Evolutionary conservation across 2,329 filamentous ascomycete genomes (phyloP), one percentile per base, ranked within the genome.

Genomic region (Xylariaceae sp.): DNA sequence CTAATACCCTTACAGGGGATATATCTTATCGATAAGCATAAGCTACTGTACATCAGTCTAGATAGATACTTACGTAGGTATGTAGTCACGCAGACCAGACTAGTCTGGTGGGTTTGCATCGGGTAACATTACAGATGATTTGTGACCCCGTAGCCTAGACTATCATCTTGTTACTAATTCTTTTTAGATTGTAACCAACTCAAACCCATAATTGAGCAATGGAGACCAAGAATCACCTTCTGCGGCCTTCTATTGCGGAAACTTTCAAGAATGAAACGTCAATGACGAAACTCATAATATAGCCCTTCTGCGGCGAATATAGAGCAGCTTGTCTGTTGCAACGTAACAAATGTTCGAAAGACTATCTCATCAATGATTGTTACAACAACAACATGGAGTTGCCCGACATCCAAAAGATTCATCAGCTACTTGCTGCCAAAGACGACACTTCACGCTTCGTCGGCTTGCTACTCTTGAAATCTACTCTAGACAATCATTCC

Each of bases 371-470:
- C 30, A n/a, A 18, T n/a, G n/a, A n/a, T 32, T n/a, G n/a, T 18
- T 20, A 15, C 21, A 29, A 30, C 21, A 37, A 36, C 36, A 7
- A 35, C 48, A 60, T 59, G 57, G 50, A 41, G 26, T 23, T 24
- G 10, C 10, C 43, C 35, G 41, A 61, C 20, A 41, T 83, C 45
- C 70, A 77, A 44, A 81, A 81, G 62, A 79, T 87, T 47, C 74
- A 82, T 58, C 64, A 73, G 1, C 76, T 88, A 2, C 76, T 89
- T 27, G 73, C 75, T 48, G 71, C 81, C 48, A 84, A 83, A 55
- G 80, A 88, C 65, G 86, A 89, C 65, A 89, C 86, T 0, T 82
- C 84, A 16, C 80, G 83, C 63, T 88, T 89, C 60, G 85, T 88
- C 32, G 86, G 85, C 6, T 74, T 89, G 18, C 83, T 85, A 1